These are phyloP conservation scores for Lasiosphaeris hirsuta DNA, from an alignment of 495 filamentous ascomycete species.

Conservation along the genomic window DNA sequence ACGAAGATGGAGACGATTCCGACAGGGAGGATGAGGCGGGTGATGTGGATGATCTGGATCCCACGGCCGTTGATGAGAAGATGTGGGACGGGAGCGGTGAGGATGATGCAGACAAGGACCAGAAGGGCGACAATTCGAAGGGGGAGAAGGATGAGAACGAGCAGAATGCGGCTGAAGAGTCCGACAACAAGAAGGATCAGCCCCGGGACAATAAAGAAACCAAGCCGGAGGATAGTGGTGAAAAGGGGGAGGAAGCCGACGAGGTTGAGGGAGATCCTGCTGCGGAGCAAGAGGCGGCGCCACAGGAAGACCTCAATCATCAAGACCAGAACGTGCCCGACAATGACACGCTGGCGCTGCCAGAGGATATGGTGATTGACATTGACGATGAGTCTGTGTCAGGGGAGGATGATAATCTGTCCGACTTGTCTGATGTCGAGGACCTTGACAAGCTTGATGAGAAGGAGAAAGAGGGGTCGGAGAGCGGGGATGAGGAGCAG, in stretches of 20 bases:
- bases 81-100: constrained; percentile 88
- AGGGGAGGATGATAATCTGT: constrained; percentile 52
- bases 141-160: constrained; percentile 59
- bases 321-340: constrained; percentile 65
- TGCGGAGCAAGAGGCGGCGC: constrained; percentile 71
- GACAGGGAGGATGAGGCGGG: constrained; percentile 86
- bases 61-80: constrained; percentile 90
- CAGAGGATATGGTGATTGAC: constrained; percentile 74
- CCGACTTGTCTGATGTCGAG: constrained; percentile 52
- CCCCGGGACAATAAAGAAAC: constrained; percentile 55
- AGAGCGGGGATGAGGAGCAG: no score
- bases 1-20: constrained; percentile 39
- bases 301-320: constrained; percentile 59
- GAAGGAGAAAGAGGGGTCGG: constrained; percentile 18
- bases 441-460: constrained; percentile 34
- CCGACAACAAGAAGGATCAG: constrained; percentile 45
- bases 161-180: constrained; percentile 51
- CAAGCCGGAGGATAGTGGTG: constrained; percentile 55
- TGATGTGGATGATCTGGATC: constrained; percentile 83
- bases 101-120: constrained; percentile 74
- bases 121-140: constrained; percentile 67
- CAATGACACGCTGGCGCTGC: constrained; percentile 54
- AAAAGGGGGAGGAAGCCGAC: constrained; percentile 57
- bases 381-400: constrained; percentile 46
- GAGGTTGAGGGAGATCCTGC: constrained; percentile 62